phyloP scores from a whole-genome alignment of 1,284 basidiomycete species.

The Farysia itapuensis region DNA sequence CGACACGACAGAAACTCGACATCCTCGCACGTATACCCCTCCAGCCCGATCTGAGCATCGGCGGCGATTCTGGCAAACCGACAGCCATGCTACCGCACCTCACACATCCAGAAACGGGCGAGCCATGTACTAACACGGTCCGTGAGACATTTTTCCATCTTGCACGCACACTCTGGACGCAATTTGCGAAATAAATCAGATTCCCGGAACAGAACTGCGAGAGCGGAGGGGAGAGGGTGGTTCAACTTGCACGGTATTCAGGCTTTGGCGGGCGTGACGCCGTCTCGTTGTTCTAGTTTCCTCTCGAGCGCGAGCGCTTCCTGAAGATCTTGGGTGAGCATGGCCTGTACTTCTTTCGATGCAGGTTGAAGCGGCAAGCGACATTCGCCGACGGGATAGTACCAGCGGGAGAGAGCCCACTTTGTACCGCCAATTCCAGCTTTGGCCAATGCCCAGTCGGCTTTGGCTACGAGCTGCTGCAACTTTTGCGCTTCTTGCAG shows the following conservation, averaged over 20 bases:
- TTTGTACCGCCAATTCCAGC: slow-evolving; percentile 80
- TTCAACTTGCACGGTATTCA: too few species aligned
- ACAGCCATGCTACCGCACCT: slow-evolving; percentile 63
- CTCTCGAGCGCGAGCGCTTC: slow-evolving; percentile 71
- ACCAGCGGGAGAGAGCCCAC: slow-evolving; percentile 70
- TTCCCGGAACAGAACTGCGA: neutral
- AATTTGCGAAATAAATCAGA: too few species aligned
- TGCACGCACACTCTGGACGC: slow-evolving; percentile 27
- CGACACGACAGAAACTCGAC: slow-evolving; percentile 67
- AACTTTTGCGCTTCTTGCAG: slow-evolving; percentile 73
- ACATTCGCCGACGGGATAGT: slow-evolving; percentile 74
- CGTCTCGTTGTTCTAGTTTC: slow-evolving; percentile 63
- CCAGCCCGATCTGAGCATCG: slow-evolving; percentile 73
- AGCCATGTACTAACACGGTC: slow-evolving; percentile 36
- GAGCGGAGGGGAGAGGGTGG: neutral
- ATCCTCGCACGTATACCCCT: slow-evolving; percentile 85
- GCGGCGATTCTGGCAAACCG: slow-evolving; percentile 73
- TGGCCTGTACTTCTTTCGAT: slow-evolving; percentile 62
- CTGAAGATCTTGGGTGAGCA: slow-evolving; percentile 72
- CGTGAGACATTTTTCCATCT: slow-evolving; percentile 26
- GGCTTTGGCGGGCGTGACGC: slow-evolving; percentile 25
- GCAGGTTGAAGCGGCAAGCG: slow-evolving; percentile 74
- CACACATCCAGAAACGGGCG: slow-evolving; percentile 25
- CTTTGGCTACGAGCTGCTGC: slow-evolving; percentile 76
- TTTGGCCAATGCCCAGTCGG: slow-evolving; percentile 77